These are phyloP conservation scores for Exophiala sp. DNA, from an alignment of 2,329 filamentous ascomycete genomes.

Conservation along the genomic window DNA sequence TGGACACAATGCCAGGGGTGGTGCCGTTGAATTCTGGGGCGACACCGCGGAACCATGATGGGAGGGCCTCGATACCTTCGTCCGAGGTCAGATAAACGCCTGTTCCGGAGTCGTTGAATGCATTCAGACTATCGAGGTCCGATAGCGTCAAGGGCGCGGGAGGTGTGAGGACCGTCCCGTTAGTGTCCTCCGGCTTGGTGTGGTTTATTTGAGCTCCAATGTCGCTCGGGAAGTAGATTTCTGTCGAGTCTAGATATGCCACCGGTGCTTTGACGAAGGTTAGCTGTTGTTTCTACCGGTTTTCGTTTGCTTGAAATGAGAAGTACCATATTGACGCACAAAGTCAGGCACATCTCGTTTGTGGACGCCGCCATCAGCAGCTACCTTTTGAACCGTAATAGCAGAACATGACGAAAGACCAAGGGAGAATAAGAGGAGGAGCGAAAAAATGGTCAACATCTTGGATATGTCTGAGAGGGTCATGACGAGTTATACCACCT, in stretches of 20 bases:
- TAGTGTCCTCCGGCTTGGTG: slow-evolving; percentile 45
- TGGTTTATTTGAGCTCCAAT: slow-evolving; percentile 46
- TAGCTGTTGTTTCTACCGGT: neutral
- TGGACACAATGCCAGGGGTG: slow-evolving; percentile 47
- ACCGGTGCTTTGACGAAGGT: slow-evolving; percentile 42
- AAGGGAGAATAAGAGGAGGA: neutral
- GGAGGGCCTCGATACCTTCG: slow-evolving; percentile 46
- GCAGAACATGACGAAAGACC: slow-evolving; percentile 1
- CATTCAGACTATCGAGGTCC: slow-evolving; percentile 49
- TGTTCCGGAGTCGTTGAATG: slow-evolving; percentile 41
- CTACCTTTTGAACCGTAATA: neutral
- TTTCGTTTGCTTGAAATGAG: neutral
- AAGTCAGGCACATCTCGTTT: slow-evolving; percentile 20
- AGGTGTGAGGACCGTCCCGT: slow-evolving; percentile 36
- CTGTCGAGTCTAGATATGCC: slow-evolving; percentile 49
- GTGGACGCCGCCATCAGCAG: neutral
- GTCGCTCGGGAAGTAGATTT: slow-evolving; percentile 50
- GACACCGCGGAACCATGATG: slow-evolving; percentile 52
- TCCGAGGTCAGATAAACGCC: slow-evolving; percentile 50
- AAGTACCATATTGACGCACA: slow-evolving; percentile 19
- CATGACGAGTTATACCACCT: too few species aligned
- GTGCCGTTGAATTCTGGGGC: slow-evolving; percentile 51
- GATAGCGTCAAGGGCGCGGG: slow-evolving; percentile 43
- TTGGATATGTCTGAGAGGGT: too few species aligned
- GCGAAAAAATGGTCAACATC: too few species aligned